Evolutionary conservation across 768 basidiomycete genomes (phyloP), one percentile per base, ranked within the genome.

Genomic region (Mrakia hoshinonis): DNA sequence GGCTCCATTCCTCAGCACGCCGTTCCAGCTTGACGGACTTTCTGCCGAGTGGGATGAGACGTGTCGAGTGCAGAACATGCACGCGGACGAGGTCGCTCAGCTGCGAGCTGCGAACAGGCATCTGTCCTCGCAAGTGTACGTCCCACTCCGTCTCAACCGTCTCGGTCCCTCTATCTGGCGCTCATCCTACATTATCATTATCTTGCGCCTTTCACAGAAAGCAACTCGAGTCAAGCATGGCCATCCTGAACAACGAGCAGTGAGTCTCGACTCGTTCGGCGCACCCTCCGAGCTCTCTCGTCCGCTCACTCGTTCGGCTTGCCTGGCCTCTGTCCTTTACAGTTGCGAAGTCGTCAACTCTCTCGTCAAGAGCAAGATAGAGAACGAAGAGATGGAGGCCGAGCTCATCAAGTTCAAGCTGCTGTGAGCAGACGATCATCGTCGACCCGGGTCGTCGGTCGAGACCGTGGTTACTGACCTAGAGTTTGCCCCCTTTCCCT

Each of bases 341-440:
- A 66, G 74, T 68, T 77, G 76, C 69, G 78, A 80, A 38, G 68
- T 78, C 11, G 79, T 79, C n/a, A 77, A 94, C 75, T 89, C 95
- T 78, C 85, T 98, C 4, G 96, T 98, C 4, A 91, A 87, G 82
- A 84, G 88, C 70, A 86, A 93, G 65, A 81, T 98, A 49, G 87
- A 88, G 72, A 90, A 91, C 75, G 95, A 99, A 78, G 93, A 97
- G 78, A 83, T 95, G 72, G 96, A 98, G 79, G 85, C 87, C 70
- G 92, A 98, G 79, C 85, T 99, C 22, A 94, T 99, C 48, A 87
- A 89, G 51, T 97, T 96, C 81, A 96, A 96, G 81, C 82, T 96
- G 55, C 78, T 95, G 90, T 93, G 76, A 78, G 89, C 24, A 24
- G n/a, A 43, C 18, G 22, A 60, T 49, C 18, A 58, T 51, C 61